phyloP scores from a whole-genome alignment of 1,284 basidiomycete genomes.

The Gomphus bonarii region DNA sequence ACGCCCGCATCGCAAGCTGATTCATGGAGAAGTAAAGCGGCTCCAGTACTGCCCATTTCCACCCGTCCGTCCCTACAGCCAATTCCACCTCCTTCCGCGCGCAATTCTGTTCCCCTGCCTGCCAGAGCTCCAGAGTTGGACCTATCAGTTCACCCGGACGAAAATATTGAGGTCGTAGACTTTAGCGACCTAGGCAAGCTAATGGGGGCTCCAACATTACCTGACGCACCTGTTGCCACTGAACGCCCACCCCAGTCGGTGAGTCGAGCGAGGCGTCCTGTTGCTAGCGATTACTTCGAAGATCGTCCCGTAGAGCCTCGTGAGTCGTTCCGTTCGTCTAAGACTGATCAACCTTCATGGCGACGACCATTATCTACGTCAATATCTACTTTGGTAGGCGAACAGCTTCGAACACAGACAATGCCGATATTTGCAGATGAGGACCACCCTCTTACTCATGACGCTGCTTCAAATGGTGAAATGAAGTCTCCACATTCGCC shows the following conservation, averaged over 20 bases:
- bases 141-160: slow-evolving; percentile 28
- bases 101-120: background rate
- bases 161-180: slow-evolving; percentile 65
- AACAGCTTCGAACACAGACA: slow-evolving; percentile 4
- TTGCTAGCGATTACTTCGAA: slow-evolving; percentile 63
- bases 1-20: slow-evolving; percentile 32
- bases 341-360: slow-evolving; percentile 32
- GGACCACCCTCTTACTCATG: background rate
- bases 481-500: slow-evolving; percentile 7
- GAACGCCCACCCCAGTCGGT: slow-evolving; percentile 4
- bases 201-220: slow-evolving; percentile 29
- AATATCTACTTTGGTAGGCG: background rate
- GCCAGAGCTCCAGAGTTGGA: slow-evolving; percentile 13
- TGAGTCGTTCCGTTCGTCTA: slow-evolving; percentile 16
- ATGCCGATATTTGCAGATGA: slow-evolving; percentile 8
- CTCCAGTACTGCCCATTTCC: slow-evolving; percentile 14
- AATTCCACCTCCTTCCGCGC: slow-evolving; percentile 24
- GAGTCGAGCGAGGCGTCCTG: slow-evolving; percentile 30
- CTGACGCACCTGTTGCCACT: slow-evolving; percentile 18
- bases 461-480: slow-evolving; percentile 1
- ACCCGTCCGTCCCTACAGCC: slow-evolving; percentile 17
- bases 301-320: slow-evolving; percentile 23
- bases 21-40: slow-evolving; percentile 53
- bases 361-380: slow-evolving; percentile 21
- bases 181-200: slow-evolving; percentile 67